phyloP scores from a whole-genome alignment of 306 rosid genomes.

The Dryas alaskensis region DNA sequence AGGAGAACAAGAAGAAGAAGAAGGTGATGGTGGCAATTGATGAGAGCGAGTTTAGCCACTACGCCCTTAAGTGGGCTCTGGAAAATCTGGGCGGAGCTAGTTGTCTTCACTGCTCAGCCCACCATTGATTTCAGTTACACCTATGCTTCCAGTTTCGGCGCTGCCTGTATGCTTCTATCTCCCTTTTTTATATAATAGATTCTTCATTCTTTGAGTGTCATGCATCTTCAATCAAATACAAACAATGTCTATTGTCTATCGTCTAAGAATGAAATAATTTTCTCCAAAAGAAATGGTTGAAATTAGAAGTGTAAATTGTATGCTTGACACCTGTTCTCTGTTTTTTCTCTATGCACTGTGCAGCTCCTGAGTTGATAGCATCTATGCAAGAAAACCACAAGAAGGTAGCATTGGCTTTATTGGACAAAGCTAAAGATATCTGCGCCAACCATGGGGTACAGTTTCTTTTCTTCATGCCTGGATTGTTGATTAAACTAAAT shows the following conservation, averaged over 20 bases:
- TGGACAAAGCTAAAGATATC: slow-evolving; percentile 33
- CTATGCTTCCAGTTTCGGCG: slow-evolving; percentile 24
- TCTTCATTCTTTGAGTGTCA: too few relatives aligned
- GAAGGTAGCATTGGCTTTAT: slow-evolving; percentile 23
- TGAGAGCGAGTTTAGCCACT: slow-evolving; percentile 33
- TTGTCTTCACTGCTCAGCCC: slow-evolving; percentile 34
- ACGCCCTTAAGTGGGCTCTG: slow-evolving; percentile 32
- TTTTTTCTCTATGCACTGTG: neutral
- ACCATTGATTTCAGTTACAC: slow-evolving; percentile 15
- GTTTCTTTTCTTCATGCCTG: neutral
- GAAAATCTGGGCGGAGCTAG: slow-evolving; percentile 20
- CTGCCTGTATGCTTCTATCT: slow-evolving; percentile 18
- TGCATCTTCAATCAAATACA: too few relatives aligned
- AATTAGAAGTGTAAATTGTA: too few relatives aligned
- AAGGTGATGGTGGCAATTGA: slow-evolving; percentile 35
- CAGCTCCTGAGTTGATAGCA: slow-evolving; percentile 30
- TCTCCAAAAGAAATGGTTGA: too few relatives aligned
- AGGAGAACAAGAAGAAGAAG: slow-evolving; percentile 27
- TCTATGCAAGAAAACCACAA: slow-evolving; percentile 29
- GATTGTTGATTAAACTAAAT: too few relatives aligned
- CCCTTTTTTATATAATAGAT: neutral
- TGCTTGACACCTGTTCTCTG: neutral
- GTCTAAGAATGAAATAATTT: too few relatives aligned
- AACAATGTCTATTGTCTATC: too few relatives aligned
- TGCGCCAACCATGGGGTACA: slow-evolving; percentile 36